Evolutionary conservation across 352 stramenopile genomes (phyloP).

Genomic region (Globisporangium radiosum): DNA sequence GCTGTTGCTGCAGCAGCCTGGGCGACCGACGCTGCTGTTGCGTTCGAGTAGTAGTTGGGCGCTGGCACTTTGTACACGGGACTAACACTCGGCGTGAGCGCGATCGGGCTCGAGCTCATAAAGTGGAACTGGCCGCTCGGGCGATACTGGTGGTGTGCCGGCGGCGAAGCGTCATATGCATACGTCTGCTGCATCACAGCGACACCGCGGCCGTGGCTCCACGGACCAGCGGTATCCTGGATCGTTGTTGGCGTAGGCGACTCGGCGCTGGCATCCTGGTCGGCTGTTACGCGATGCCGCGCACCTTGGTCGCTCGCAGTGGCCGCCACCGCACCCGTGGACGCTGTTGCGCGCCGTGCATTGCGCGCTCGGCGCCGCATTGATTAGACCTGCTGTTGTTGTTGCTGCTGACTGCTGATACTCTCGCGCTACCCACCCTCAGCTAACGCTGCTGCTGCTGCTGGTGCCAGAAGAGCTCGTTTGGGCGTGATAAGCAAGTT

Average conservation of each 20-base stretch:
- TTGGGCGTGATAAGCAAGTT: no score
- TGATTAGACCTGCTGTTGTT: no score
- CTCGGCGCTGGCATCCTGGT: not conserved
- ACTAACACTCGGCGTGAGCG: slow-evolving; percentile 35
- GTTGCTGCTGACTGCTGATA: no score
- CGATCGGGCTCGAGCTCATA: slow-evolving; percentile 27
- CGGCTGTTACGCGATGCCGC: slow-evolving; percentile 2
- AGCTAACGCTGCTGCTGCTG: no score
- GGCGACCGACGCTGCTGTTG: slow-evolving; percentile 13
- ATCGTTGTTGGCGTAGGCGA: not conserved
- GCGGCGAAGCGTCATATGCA: not conserved
- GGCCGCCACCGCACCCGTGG: no score
- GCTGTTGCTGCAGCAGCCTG: slow-evolving; percentile 9
- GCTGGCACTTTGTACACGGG: slow-evolving; percentile 33
- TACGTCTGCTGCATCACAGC: slow-evolving; percentile 2
- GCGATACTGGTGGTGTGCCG: slow-evolving; percentile 15
- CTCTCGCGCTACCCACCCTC: no score
- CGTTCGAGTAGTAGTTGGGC: slow-evolving; percentile 11
- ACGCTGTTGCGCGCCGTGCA: slow-evolving; percentile 1
- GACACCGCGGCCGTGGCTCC: slow-evolving; percentile 11
- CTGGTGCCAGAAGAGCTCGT: no score
- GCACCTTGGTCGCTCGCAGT: slow-evolving; percentile 8
- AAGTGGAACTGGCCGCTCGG: slow-evolving; percentile 32
- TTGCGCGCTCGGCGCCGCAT: slow-evolving; percentile 9
- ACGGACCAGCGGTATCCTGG: slow-evolving; percentile 1